A percentile compares a stretch with the other conserved stretches of the same genome.
Conservation (phyloP, 495 filamentous ascomycete genomes). For the Penicillium canariense region DNA sequence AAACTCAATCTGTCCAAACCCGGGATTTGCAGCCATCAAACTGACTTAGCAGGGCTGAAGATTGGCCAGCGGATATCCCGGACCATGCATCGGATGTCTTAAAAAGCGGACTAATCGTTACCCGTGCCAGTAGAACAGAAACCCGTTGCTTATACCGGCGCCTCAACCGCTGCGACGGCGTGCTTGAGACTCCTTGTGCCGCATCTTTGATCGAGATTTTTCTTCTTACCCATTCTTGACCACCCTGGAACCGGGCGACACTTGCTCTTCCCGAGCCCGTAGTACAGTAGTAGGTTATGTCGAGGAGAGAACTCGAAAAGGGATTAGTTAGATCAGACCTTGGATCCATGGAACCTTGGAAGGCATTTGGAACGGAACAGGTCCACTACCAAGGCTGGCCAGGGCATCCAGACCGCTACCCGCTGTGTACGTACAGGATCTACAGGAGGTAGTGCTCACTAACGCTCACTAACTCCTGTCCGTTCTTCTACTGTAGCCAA, state of each 20-base stretch:
- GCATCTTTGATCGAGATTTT: background rate
- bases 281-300: background rate
- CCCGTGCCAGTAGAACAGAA: background rate
- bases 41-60: slow-evolving; percentile 11
- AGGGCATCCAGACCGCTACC: background rate
- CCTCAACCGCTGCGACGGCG: background rate
- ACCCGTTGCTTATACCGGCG: background rate
- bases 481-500: background rate
- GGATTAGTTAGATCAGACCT: slow-evolving; percentile 1
- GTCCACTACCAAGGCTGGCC: slow-evolving; percentile 3
- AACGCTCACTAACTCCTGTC: too few relatives aligned
- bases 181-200: background rate
- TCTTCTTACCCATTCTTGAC: too few relatives aligned
- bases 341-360: slow-evolving; percentile 15
- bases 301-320: background rate
- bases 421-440: background rate
- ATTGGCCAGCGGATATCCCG: slow-evolving; percentile 18
- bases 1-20: slow-evolving; percentile 30
- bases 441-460: too few relatives aligned
- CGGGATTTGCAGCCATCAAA: slow-evolving; percentile 17
- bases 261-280: background rate
- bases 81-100: slow-evolving; percentile 10
- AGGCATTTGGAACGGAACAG: slow-evolving; percentile 13
- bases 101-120: slow-evolving; percentile 12
- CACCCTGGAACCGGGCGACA: too few relatives aligned